Base-by-base conservation (phyloP, 768 basidiomycete species). In the Amanita thiersii region DNA sequence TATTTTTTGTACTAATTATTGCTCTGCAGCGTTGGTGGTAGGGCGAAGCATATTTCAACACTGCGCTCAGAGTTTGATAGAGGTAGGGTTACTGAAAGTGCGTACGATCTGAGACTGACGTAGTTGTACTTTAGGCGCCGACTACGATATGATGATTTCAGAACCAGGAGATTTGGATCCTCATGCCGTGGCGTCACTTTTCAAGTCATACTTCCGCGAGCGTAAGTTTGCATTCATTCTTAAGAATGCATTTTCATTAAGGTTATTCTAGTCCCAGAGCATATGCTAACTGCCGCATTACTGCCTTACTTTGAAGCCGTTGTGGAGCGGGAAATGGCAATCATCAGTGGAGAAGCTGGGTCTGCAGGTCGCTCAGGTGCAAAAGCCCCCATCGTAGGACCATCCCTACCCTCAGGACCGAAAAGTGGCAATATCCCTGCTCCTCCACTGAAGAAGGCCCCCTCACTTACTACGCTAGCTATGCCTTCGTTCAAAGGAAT, bases 161-260 rank as follows among this genome's bases (percentile, higher is more conserved):
- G 73, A 74, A 37, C 91, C 90, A 18, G 79, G 85, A 5, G 91
- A 97, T 53, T 63, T 97, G 25, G 93, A 97, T 55, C 93, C 93
- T 35, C 91, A 97, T 58, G 88, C 90, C 1, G 92, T 97, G 5
- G 81, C 92, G 14, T 87, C 88, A 18, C 66, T 94, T 21, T 96
- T 94, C 65, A 96, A 94, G 60, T 83, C 88, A 1, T 97, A 80
- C 58, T 68, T 97, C 31, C 83, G 93, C 43, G 91, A 96, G 73
- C 65, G 92, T 94, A 62, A 68, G 92, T 72, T 25, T 5, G 10
- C 24, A 14, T 32, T 17, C 7, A 33, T 37, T 39, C 37, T 49
- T 18, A 30, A 20, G 36, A 7, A 24, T 11, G 24, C 10, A 24
- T 23, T 36, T 25, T 52, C 38, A n/a, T 43, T 12, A 18, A 23